phyloP scores from a whole-genome alignment of 345 rosid genomes.

The Bretschneidera sinensis region DNA sequence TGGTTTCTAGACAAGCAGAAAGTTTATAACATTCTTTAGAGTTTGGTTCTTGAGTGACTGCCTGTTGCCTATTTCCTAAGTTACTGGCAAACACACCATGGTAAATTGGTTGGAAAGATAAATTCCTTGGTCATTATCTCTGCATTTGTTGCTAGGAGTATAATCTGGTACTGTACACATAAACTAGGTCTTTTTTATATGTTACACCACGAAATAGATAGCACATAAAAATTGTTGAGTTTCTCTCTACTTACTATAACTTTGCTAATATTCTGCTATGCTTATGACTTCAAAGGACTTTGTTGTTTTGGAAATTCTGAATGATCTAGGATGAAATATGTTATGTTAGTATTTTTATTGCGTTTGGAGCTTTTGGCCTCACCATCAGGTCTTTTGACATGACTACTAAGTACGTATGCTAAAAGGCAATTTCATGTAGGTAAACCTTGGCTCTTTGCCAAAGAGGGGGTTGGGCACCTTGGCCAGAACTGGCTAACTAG shows the following conservation, averaged over 20 bases:
- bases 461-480: background rate
- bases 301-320: no score
- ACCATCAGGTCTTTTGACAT: background rate
- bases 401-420: no score
- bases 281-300: no score
- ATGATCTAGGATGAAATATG: background rate
- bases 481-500: background rate
- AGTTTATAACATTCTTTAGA: background rate
- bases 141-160: background rate
- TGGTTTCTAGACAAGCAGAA: slow-evolving; percentile 5
- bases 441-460: background rate
- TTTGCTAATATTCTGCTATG: background rate
- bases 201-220: no score
- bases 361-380: background rate
- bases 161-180: background rate
- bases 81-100: no score
- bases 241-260: background rate
- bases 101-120: background rate
- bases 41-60: slow-evolving; percentile 10
- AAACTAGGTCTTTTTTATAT: no score
- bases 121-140: background rate
- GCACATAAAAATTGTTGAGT: background rate
- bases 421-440: no score
- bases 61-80: background rate
- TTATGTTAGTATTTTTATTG: no score